phyloP scores from a whole-genome alignment of 352 stramenopile species.

The Phytophthora multivora region DNA sequence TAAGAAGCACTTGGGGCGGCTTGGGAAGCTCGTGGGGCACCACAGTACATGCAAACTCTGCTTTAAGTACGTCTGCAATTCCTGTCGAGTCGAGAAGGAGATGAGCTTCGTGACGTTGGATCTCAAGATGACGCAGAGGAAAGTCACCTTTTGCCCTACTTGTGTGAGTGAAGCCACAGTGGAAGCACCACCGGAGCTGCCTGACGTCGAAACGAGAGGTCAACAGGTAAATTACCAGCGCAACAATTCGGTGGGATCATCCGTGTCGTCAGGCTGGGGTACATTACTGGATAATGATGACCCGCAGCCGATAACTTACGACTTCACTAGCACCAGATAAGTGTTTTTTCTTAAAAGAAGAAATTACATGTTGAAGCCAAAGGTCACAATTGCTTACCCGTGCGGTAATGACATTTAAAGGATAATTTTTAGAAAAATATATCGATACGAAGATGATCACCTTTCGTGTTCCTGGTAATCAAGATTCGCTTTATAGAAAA shows the following conservation, averaged over 20 bases:
- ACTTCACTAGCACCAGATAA: constrained; percentile 44
- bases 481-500: too few relatives aligned
- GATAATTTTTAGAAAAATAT: too few relatives aligned
- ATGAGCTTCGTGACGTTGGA: constrained; percentile 37
- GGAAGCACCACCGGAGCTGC: constrained; percentile 13
- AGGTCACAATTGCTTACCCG: too few relatives aligned
- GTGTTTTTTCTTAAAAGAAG: neutral
- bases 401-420: too few relatives aligned
- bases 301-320: constrained; percentile 6
- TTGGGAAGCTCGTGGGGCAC: constrained; percentile 20
- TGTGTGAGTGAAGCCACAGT: constrained; percentile 24
- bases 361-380: too few relatives aligned
- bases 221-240: constrained; percentile 9
- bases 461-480: too few relatives aligned
- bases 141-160: constrained; percentile 36
- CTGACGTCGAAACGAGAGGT: constrained; percentile 10
- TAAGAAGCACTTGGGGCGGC: constrained; percentile 24
- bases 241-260: constrained; percentile 22
- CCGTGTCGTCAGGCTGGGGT: constrained; percentile 24
- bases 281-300: constrained; percentile 15
- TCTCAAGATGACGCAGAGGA: constrained; percentile 44
- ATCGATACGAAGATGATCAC: too few relatives aligned
- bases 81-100: constrained; percentile 29
- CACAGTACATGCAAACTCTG: constrained; percentile 35
- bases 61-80: constrained; percentile 32